phyloP scores from a whole-genome alignment of 129 eudicot species.

The Scalesia atractyloides region DNA sequence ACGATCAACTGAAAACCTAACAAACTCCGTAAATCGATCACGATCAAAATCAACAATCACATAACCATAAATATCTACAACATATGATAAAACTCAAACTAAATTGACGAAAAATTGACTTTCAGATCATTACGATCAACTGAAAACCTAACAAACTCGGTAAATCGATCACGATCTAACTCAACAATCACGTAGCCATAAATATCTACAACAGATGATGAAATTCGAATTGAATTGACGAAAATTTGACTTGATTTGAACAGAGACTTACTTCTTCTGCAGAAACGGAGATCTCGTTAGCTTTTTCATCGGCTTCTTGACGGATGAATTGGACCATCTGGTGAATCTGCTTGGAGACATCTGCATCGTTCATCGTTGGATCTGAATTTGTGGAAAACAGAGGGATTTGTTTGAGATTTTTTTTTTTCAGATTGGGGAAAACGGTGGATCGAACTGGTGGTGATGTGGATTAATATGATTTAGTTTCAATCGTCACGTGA shows the following conservation, averaged over 20 bases:
- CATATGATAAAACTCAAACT: neutral
- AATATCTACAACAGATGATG: neutral
- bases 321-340: conserved; percentile 98
- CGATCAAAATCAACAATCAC: conserved; percentile 4
- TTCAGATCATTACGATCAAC: no score
- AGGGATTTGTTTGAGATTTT: conserved; percentile 15
- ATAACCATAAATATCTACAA: neutral
- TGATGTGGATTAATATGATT: conserved; percentile 6
- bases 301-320: conserved; percentile 97
- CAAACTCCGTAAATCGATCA: conserved; percentile 1
- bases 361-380: conserved; percentile 66
- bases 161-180: conserved; percentile 4
- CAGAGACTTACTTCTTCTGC: conserved; percentile 73
- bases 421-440: neutral
- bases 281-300: conserved; percentile 98
- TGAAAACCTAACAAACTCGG: neutral
- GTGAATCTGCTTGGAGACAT: conserved; percentile 92
- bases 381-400: conserved; percentile 23
- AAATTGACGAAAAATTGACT: neutral
- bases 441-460: conserved; percentile 31
- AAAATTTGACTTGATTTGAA: neutral
- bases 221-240: neutral
- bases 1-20: neutral
- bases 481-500: conserved; percentile 29
- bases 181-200: conserved; percentile 1